Base-by-base conservation (phyloP, 75 land plant species). In the Adiantum capillusveneris region DNA sequence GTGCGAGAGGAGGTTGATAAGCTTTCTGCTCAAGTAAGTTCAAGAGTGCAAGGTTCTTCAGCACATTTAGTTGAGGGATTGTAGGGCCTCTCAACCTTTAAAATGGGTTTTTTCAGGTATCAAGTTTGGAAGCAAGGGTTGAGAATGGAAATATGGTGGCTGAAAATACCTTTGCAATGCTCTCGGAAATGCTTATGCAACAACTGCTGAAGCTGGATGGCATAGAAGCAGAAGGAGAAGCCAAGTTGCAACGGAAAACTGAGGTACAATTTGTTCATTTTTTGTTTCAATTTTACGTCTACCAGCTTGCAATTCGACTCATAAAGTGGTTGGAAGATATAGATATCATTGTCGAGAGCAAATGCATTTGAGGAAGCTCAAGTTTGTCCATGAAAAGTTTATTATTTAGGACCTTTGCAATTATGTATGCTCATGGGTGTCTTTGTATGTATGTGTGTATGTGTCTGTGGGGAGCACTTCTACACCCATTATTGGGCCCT, bases 181-280 rank as follows among this genome's bases (percentile, higher is more conserved):
- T 82, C 21, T 65, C 79, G 16, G 96, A 90, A 63, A 53, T 81
- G 63, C 78, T 90, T 21, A 90, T 87, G 92, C 52, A 57, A 57
- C 76, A 87, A 50, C 69, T 90, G 67, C 74, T 90, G 59, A 87
- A 81, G 55, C 65, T 90, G 74, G 96, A 90, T 57, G 30, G 85
- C 37, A 84, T 90, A 61, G 83, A 81, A 53, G 96, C 87, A 59
- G 75, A 76, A 67, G 96, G 92, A 48, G 91, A 86, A 58, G 92
- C 81, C 41, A 90, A 70, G 67, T 31, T 71, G 36, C 87, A 81
- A 41, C 60, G 92, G 52, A 75, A 68, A 60, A 72, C 44, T 46
- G 87, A 90, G 96, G 96, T 87, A 67, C 37, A 34, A 5, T 34
- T 34, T 34, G 9, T 34, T 34, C 37, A 9, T 34, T 34, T 34